Conservation (phyloP, 1,284 basidiomycete species). For the Malassezia arunalokei region DNA sequence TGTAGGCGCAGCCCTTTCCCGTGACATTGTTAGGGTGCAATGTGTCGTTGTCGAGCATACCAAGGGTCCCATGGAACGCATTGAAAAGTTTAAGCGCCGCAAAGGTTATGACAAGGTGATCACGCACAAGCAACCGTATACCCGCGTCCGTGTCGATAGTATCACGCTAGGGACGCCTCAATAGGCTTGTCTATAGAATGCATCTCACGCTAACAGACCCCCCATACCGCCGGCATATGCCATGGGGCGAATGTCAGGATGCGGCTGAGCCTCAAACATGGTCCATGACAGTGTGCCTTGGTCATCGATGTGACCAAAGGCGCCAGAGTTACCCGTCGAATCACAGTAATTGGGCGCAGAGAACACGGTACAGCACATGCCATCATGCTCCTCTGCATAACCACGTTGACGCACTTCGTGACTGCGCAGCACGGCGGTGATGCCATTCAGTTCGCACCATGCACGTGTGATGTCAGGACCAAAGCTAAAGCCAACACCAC, state of each 20-base stretch:
- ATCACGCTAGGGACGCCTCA: constrained; percentile 28
- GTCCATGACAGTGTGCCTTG: constrained; percentile 61
- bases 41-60: constrained; percentile 93
- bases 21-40: constrained; percentile 55
- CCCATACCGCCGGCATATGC: constrained; percentile 54
- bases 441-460: constrained; percentile 76
- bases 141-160: constrained; percentile 52
- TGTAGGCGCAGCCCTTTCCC: constrained; percentile 27
- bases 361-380: constrained; percentile 69
- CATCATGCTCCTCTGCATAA: constrained; percentile 77
- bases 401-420: constrained; percentile 88
- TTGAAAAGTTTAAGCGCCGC: constrained; percentile 91
- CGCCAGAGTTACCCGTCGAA: constrained; percentile 49
- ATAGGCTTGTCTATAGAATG: neutral
- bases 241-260: constrained; percentile 85
- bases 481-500: constrained; percentile 89
- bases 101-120: constrained; percentile 81
- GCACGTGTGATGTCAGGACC: constrained; percentile 56
- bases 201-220: constrained; percentile 20
- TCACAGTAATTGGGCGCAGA: constrained; percentile 46
- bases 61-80: constrained; percentile 76
- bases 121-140: constrained; percentile 83
- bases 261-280: constrained; percentile 72
- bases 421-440: constrained; percentile 80
- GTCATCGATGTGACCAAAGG: constrained; percentile 56